Conservation (phyloP, 1,284 basidiomycete species). For the Macrocystidia cucumis region DNA sequence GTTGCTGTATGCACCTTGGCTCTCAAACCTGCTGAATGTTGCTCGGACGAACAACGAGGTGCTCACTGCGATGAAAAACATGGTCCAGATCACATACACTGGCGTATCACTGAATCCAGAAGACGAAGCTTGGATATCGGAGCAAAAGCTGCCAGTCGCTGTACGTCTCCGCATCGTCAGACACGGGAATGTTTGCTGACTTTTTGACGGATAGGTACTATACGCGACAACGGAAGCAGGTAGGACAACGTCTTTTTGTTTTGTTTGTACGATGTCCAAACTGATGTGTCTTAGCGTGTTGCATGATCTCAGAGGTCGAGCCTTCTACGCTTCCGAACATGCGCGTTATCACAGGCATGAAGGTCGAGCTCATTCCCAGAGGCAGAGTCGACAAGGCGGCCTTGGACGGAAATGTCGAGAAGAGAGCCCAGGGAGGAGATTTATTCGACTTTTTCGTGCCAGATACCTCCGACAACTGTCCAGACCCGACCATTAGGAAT, state of each 20-base stretch:
- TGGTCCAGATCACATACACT: constrained; percentile 21
- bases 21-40: constrained; percentile 19
- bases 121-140: constrained; percentile 17
- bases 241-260: constrained; percentile 6
- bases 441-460: constrained; percentile 19
- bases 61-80: constrained; percentile 14
- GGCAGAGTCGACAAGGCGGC: background rate
- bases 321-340: constrained; percentile 13
- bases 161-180: background rate
- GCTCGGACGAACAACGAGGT: constrained; percentile 15
- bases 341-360: constrained; percentile 12
- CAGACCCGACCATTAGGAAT: constrained; percentile 17
- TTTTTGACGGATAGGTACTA: constrained; percentile 7
- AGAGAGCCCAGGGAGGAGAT: too few species aligned
- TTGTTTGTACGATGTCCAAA: too few species aligned
- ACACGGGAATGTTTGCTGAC: background rate
- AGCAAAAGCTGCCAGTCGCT: constrained; percentile 9
- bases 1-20: constrained; percentile 20
- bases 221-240: constrained; percentile 14
- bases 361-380: constrained; percentile 13
- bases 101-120: constrained; percentile 19
- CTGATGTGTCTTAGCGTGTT: constrained; percentile 8
- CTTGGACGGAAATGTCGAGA: background rate
- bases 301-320: constrained; percentile 15
- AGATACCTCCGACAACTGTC: constrained; percentile 16